Conservation (phyloP, 1,139 yeast genomes). For the Nakaseomyces bracarensis region DNA sequence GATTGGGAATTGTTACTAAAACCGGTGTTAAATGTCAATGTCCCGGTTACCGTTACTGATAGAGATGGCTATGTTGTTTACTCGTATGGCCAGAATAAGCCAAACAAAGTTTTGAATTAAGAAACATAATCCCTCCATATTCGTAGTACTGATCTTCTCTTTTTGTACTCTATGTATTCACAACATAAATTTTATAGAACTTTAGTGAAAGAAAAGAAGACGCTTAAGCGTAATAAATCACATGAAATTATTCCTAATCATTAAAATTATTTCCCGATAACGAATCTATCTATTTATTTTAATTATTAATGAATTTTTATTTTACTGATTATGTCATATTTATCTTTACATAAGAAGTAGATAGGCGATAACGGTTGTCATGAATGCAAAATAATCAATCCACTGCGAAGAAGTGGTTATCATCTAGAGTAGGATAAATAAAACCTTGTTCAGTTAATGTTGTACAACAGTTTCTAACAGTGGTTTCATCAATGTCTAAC, state of each 20-base stretch:
- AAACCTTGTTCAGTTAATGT: slow-evolving; percentile 56
- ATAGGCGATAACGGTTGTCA: too few relatives aligned
- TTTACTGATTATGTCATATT: neutral
- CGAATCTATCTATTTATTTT: too few relatives aligned
- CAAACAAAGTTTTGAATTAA: neutral
- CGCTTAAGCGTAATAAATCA: too few relatives aligned
- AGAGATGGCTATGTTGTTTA: slow-evolving; percentile 33
- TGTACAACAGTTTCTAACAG: slow-evolving; percentile 42
- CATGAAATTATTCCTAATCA: too few relatives aligned
- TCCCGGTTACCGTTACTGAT: slow-evolving; percentile 33
- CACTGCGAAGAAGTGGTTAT: slow-evolving; percentile 46
- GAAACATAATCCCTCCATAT: neutral
- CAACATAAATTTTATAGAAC: too few relatives aligned
- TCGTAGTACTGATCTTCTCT: too few relatives aligned
- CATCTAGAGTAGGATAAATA: slow-evolving; percentile 61
- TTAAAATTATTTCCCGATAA: too few relatives aligned
- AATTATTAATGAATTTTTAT: too few relatives aligned
- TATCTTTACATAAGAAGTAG: too few relatives aligned
- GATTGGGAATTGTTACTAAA: slow-evolving; percentile 34
- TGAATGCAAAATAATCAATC: neutral
- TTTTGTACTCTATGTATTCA: too few relatives aligned
- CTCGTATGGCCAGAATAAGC: slow-evolving; percentile 21
- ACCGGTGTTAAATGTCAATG: slow-evolving; percentile 32
- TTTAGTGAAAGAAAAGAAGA: too few relatives aligned
- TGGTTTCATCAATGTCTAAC: slow-evolving; percentile 43